Percentiles rank a stretch among this genome's conserved stretches.
These are phyloP conservation scores for Pichia deserticola DNA, from an alignment of 805 yeast genomes.

Conservation along the genomic window DNA sequence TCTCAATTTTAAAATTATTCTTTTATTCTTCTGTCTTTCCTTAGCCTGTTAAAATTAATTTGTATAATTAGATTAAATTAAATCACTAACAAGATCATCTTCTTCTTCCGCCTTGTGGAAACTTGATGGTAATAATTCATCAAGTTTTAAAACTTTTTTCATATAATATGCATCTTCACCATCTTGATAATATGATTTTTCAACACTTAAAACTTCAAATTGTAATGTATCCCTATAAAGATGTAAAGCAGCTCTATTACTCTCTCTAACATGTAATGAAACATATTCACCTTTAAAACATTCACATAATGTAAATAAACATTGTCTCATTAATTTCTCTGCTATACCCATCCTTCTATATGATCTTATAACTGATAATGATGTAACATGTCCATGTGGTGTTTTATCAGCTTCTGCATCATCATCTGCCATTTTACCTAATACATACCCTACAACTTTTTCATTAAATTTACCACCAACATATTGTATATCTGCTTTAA, in stretches of 20 bases:
- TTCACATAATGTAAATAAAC: constrained; percentile 70
- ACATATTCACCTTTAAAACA: constrained; percentile 76
- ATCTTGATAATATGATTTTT: constrained; percentile 88
- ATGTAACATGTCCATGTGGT: constrained; percentile 90
- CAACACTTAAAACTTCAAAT: constrained; percentile 77
- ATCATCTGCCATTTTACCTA: constrained; percentile 95
- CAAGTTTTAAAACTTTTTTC: constrained; percentile 61
- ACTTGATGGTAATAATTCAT: constrained; percentile 53
- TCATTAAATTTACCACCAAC: constrained; percentile 47
- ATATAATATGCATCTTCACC: constrained; percentile 97
- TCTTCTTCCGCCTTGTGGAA: constrained; percentile 40
- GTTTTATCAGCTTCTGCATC: constrained; percentile 51
- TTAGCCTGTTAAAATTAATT: too few species aligned
- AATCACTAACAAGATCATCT: constrained; percentile 50
- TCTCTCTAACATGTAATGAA: constrained; percentile 86
- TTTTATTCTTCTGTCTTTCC: too few species aligned
- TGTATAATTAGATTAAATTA: constrained; percentile 21
- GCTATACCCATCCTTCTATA: constrained; percentile 95
- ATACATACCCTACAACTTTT: constrained; percentile 89
- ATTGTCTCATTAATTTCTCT: constrained; percentile 80
- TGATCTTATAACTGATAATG: constrained; percentile 90
- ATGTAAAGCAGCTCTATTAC: constrained; percentile 90
- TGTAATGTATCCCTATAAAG: constrained; percentile 77
- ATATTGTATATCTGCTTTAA: constrained; percentile 39
- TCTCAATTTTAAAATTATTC: too few species aligned